These are phyloP conservation scores for Suillus sp. DNA, from an alignment of 768 basidiomycete genomes.

Conservation along the genomic window DNA sequence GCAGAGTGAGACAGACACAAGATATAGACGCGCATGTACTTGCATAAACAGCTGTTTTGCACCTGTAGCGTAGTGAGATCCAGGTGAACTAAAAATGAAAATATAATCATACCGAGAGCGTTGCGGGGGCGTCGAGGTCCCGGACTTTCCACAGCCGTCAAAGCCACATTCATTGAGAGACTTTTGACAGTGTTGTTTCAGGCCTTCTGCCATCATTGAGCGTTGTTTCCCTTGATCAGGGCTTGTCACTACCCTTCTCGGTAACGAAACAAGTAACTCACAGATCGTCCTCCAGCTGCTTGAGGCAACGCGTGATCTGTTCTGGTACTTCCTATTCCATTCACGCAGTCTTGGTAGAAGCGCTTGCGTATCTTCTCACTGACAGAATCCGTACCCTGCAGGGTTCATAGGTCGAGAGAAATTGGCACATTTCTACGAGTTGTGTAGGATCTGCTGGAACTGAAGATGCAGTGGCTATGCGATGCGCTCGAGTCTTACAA, in stretches of 20 bases:
- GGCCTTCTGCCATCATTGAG: conserved; percentile 28
- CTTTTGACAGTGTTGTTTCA: conserved; percentile 34
- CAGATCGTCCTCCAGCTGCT: conserved; percentile 32
- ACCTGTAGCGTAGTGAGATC: conserved; percentile 29
- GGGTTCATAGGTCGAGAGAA: conserved; percentile 41
- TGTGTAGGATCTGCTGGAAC: conserved; percentile 20
- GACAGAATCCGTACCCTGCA: conserved; percentile 38
- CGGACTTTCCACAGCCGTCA: conserved; percentile 26
- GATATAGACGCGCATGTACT: conserved; percentile 21
- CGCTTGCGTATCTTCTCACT: conserved; percentile 33
- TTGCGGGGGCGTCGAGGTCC: conserved; percentile 35
- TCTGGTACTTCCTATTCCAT: conserved; percentile 33
- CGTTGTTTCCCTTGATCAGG: conserved; percentile 28
- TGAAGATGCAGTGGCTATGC: conserved; percentile 28
- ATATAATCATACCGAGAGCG: conserved; percentile 27
- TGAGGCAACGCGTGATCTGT: conserved; percentile 36
- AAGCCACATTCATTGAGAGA: conserved; percentile 37
- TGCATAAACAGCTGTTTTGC: conserved; percentile 46
- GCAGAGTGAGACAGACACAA: not conserved
- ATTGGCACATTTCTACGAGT: conserved; percentile 41
- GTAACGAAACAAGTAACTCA: conserved; percentile 19
- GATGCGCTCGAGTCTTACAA: conserved; percentile 39
- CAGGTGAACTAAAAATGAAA: conserved; percentile 3
- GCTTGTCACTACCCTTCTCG: not conserved
- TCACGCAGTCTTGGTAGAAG: conserved; percentile 36